Evolutionary conservation across 1,139 yeast genomes (phyloP), one percentile per base, ranked within the genome.

Genomic region (Lodderomyces margitis): DNA sequence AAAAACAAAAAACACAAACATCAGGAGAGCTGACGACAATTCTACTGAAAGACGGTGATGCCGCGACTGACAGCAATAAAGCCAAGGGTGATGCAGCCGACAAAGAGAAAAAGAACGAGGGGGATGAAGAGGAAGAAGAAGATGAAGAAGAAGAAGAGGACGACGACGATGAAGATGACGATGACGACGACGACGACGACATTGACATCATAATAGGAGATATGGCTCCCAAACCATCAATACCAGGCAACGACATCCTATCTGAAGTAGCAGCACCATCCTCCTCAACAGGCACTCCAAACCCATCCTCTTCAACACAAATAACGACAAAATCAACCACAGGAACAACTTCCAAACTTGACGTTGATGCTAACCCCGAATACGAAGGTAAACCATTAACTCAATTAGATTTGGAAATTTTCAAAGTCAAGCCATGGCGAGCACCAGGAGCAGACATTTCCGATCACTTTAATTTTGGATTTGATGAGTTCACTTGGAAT

Each of bases 401-500:
- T 0, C 83, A 85, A 52, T 73, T 91, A n/a, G 85, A 87, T 50
- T 73, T 91, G 15, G 95, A 87, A 49, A 84, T 82, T 39, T 68
- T 91, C 37, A 89, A 87, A 50, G 95, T 88, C 49, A 94, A 94
- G 65, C 98, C 98, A 2, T 92, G 99, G 99, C 77, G 98, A 57
- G 83, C 87, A 50, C 98, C 98, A 0, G 97, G 97, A 39, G 96
- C 96, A 3, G 97, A 92, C 62, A 70, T 87, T 34, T 80, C 95
- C 2, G 98, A 92, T 62, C 92, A 89, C 61, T 92, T 92, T 70
- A 92, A 92, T 63, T 92, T 83, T 56, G 98, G 98, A 2, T 92
- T 92, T 59, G 96, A 94, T 59, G 99, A 92, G 64, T 78, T 87
- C 50, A 86, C 97, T 12, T 92, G 99, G 99, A 81, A 87, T 40